Evolutionary conservation across 345 rosid genomes (phyloP), one percentile per base, ranked within the genome.

Genomic region (Hypericum androsaemum): DNA sequence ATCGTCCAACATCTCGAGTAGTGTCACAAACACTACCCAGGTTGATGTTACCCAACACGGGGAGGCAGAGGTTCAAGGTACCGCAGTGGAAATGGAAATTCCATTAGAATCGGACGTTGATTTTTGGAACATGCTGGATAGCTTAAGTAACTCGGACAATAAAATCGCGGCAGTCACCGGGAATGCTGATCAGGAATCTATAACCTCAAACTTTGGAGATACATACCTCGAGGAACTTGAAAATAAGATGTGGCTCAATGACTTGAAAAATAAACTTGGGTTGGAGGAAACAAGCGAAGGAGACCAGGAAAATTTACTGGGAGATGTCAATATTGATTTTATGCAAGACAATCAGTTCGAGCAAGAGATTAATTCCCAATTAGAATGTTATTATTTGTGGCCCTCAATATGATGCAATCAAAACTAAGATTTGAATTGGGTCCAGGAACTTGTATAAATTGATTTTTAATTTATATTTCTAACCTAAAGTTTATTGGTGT

Each of bases 41-140:
- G 52, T 39, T 41, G 52, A 51, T 49, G 57, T 47, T 36, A 41
- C 72, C 0, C 16, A 28, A 53, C 53, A 52, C 5, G 47, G 54
- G 12, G 64, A 62, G n/a, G 32, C 32, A 22, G 32, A 22, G 32
- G 1, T 22, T 22, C 32, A 22, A 0, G 16, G 44, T 50, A 57
- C 57, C 35, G 28, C 63, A 11, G 75, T 73, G 64, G 94, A 89
- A 47, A 94, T 86, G 49, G 68, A 76, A 6, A 77, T 80, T 53
- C 83, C 87, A 1, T 75, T 76, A 6, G 92, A 76, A 54, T 52
- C 70, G 1, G 89, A 80, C 69, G 43, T 52, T 7, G 89, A 89
- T 41, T 80, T 86, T 36, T 89, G 97, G 95, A 62, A 73, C 59
- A 75, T 71, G 82, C 50, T 86, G 5, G 89, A 83, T 51, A 56